Conservation (phyloP, 495 filamentous ascomycete species). For the Podospora didyma region DNA sequence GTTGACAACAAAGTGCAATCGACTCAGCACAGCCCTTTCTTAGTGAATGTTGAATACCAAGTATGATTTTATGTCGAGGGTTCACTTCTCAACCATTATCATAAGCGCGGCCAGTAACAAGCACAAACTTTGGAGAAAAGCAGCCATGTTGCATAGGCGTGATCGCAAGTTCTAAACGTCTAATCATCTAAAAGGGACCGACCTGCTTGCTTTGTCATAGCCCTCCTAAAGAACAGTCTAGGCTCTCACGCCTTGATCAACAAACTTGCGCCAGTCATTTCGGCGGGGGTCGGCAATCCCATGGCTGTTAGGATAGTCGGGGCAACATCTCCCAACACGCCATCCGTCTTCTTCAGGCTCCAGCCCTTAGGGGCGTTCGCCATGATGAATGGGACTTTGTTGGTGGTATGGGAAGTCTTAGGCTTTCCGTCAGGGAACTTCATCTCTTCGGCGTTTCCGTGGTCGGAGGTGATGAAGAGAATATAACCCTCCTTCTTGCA, state of each 20-base stretch:
- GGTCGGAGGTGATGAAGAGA: conserved; percentile 92
- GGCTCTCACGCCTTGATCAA: conserved; percentile 60
- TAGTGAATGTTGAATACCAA: too few relatives aligned
- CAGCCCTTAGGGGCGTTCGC: conserved; percentile 89
- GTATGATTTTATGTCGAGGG: too few relatives aligned
- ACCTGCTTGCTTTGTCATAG: not conserved
- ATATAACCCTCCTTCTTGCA: conserved; percentile 91
- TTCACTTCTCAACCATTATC: too few relatives aligned
- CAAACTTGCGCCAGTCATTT: conserved; percentile 86
- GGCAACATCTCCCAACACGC: conserved; percentile 93
- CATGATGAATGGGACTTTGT: conserved; percentile 97
- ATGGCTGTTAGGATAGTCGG: conserved; percentile 87
- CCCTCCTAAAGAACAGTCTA: not conserved
- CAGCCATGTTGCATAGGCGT: not conserved
- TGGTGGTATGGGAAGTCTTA: conserved; percentile 96
- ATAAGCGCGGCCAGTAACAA: too few relatives aligned
- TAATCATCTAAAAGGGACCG: conserved; percentile 14
- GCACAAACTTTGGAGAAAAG: too few relatives aligned
- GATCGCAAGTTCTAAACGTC: not conserved
- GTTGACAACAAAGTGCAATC: too few relatives aligned
- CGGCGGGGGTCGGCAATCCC: conserved; percentile 82
- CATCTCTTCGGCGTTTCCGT: conserved; percentile 99
- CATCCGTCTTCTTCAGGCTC: conserved; percentile 74
- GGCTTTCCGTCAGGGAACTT: conserved; percentile 89
- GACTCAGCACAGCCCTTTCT: too few relatives aligned